phyloP scores from a whole-genome alignment of 2,329 filamentous ascomycete species.

The Scytalidium lignicola region DNA sequence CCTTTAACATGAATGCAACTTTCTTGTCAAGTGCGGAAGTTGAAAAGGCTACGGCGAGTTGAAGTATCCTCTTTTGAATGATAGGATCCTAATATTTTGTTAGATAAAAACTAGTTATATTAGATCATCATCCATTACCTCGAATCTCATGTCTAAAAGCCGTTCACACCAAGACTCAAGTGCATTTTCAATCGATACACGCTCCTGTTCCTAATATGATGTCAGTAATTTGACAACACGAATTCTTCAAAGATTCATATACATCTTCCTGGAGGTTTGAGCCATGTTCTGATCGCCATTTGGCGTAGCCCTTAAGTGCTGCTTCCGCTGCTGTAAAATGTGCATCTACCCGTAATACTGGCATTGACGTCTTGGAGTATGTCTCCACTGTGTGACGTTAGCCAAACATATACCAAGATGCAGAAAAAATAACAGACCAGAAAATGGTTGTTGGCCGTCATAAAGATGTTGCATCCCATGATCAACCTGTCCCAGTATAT shows the following conservation, averaged over 20 bases:
- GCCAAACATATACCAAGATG: constrained; percentile 5
- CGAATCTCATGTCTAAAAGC: constrained; percentile 65
- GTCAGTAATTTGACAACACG: constrained; percentile 15
- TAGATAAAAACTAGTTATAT: constrained; percentile 25
- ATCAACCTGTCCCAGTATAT: constrained; percentile 79
- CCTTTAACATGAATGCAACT: constrained; percentile 76
- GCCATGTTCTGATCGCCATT: constrained; percentile 59
- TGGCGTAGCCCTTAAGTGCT: constrained; percentile 80
- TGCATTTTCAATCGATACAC: constrained; percentile 53
- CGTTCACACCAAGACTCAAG: constrained; percentile 69
- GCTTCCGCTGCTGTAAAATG: constrained; percentile 88
- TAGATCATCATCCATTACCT: constrained; percentile 35
- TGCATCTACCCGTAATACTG: constrained; percentile 77
- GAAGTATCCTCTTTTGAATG: constrained; percentile 75
- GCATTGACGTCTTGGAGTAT: constrained; percentile 65
- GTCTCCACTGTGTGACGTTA: constrained; percentile 38
- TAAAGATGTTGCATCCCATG: constrained; percentile 71
- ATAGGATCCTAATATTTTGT: constrained; percentile 56
- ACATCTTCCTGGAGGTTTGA: constrained; percentile 41
- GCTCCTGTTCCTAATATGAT: constrained; percentile 38
- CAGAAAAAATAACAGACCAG: constrained; percentile 40
- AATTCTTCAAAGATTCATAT: not conserved
- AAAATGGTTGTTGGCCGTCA: constrained; percentile 61
- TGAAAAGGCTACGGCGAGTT: constrained; percentile 79
- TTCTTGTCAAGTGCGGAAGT: constrained; percentile 74